Percentiles rank a stretch among this genome's conserved stretches.
Evolutionary conservation across 768 basidiomycete species (phyloP).

Genomic region (Leccinum uliginosum): DNA sequence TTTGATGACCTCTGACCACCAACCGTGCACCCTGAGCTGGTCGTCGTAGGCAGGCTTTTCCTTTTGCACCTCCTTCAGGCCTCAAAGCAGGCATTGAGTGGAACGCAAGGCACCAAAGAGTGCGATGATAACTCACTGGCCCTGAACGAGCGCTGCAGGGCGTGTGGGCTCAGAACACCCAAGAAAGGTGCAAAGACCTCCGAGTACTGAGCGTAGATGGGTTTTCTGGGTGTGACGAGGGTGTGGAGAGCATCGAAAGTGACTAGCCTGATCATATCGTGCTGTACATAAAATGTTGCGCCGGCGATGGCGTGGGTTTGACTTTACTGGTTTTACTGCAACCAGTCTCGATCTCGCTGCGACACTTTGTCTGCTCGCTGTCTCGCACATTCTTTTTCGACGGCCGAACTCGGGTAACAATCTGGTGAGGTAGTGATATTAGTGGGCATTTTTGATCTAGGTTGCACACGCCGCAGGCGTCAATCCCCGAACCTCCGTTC

Average conservation of each 20-base stretch:
- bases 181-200: constrained; percentile 64
- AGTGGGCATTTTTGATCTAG: constrained; percentile 1
- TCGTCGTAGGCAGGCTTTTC: constrained; percentile 54
- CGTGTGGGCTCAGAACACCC: constrained; percentile 51
- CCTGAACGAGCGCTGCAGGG: constrained; percentile 57
- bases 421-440: constrained; percentile 9
- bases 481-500: constrained; percentile 19
- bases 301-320: neutral
- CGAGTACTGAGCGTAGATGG: constrained; percentile 60
- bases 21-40: constrained; percentile 45
- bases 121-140: constrained; percentile 35
- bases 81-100: constrained; percentile 25
- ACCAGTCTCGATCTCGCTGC: neutral
- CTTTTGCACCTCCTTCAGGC: constrained; percentile 48
- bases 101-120: neutral
- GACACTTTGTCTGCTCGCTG: constrained; percentile 12
- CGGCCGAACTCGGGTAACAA: constrained; percentile 16
- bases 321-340: neutral
- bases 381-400: neutral
- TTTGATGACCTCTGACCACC: constrained; percentile 79
- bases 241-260: constrained; percentile 81
- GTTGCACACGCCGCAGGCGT: constrained; percentile 28
- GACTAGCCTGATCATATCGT: constrained; percentile 49
- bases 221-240: constrained; percentile 62
- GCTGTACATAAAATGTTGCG: neutral